These are phyloP conservation scores for Blastobotrys proliferans DNA, from an alignment of 1,139 yeast genomes.

Conservation along the genomic window DNA sequence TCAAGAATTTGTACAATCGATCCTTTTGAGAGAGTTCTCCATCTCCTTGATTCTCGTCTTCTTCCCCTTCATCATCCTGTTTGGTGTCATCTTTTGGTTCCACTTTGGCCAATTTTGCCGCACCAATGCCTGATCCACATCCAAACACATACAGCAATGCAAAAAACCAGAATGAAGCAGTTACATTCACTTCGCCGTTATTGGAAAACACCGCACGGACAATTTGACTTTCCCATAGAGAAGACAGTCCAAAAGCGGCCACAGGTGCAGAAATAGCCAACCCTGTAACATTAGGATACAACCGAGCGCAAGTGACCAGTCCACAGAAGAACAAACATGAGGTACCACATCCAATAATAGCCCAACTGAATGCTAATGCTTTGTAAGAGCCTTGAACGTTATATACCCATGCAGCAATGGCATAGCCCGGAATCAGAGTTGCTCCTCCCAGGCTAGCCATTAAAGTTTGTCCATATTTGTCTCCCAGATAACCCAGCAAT, in stretches of 20 bases:
- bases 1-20: slow-evolving; percentile 49
- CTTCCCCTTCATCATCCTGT: slow-evolving; percentile 15
- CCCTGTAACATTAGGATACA: slow-evolving; percentile 70
- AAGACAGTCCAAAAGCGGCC: slow-evolving; percentile 77
- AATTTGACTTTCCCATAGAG: slow-evolving; percentile 48
- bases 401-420: slow-evolving; percentile 41
- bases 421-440: slow-evolving; percentile 72
- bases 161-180: slow-evolving; percentile 54
- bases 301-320: slow-evolving; percentile 76
- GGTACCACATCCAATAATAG: slow-evolving; percentile 75
- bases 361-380: slow-evolving; percentile 34
- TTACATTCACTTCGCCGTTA: slow-evolving; percentile 34
- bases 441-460: slow-evolving; percentile 60
- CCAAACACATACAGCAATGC: slow-evolving; percentile 40
- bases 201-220: slow-evolving; percentile 37
- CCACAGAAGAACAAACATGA: slow-evolving; percentile 76
- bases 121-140: slow-evolving; percentile 27
- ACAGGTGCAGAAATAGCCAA: slow-evolving; percentile 86
- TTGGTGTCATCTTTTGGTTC: slow-evolving; percentile 14
- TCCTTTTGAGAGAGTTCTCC: slow-evolving; percentile 48
- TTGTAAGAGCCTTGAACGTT: slow-evolving; percentile 16
- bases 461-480: slow-evolving; percentile 76
- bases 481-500: slow-evolving; percentile 75
- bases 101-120: slow-evolving; percentile 26
- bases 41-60: slow-evolving; percentile 27